A percentile compares a stretch with the other conserved stretches of the same genome.
These are phyloP conservation scores for Torulaspora indica DNA, from an alignment of 805 yeast genomes.

Conservation along the genomic window DNA sequence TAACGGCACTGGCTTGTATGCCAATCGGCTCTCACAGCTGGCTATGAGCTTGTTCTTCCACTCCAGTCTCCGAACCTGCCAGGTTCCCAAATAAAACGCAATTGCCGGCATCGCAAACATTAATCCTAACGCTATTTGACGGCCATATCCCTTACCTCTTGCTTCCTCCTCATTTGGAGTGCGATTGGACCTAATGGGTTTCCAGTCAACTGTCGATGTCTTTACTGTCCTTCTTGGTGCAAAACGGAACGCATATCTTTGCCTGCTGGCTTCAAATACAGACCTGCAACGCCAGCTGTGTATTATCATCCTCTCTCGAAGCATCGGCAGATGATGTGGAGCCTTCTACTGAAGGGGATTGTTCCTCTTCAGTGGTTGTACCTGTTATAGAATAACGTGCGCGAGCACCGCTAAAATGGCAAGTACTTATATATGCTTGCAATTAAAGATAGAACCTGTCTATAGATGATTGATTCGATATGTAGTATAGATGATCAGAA, in stretches of 20 bases:
- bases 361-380: neutral
- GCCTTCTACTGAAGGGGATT: neutral
- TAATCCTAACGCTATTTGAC: conserved; percentile 37
- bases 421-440: too few relatives aligned
- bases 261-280: neutral
- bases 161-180: conserved; percentile 41
- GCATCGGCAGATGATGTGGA: neutral
- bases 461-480: neutral
- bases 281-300: neutral
- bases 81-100: conserved; percentile 80
- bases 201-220: conserved; percentile 79
- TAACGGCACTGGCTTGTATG: conserved; percentile 64
- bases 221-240: conserved; percentile 37
- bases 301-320: neutral
- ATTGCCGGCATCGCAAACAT: conserved; percentile 75
- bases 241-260: neutral
- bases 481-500: conserved; percentile 28
- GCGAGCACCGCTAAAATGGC: neutral
- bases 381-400: neutral
- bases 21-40: conserved; percentile 73
- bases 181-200: conserved; percentile 55
- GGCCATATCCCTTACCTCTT: conserved; percentile 33
- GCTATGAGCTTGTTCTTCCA: conserved; percentile 89
- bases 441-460: neutral
- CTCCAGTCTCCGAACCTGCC: conserved; percentile 81